Evolutionary conservation across 78 protist genomes (phyloP).

Genomic region (slime mould (Dictyostelium discoideum)): DNA sequence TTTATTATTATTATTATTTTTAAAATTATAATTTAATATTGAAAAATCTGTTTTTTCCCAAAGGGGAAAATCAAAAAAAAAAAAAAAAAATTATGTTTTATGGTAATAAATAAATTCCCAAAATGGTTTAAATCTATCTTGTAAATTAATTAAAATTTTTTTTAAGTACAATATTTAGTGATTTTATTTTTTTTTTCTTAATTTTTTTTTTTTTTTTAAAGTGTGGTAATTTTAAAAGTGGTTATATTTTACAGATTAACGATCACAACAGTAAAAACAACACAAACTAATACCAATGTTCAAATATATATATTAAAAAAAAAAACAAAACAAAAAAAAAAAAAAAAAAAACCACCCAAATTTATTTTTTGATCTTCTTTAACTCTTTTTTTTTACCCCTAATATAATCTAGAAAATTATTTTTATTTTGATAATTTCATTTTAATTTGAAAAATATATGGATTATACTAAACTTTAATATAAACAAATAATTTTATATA

Average conservation of each 20-base stretch:
- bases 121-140: background rate
- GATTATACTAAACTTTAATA: too few species aligned
- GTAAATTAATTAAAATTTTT: background rate
- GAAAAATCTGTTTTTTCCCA: background rate
- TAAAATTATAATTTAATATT: background rate
- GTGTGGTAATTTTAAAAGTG: background rate
- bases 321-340: background rate
- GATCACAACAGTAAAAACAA: slow-evolving; percentile 1
- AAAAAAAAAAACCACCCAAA: background rate
- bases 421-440: background rate
- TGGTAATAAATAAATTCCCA: background rate
- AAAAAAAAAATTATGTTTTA: background rate
- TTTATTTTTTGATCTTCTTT: background rate
- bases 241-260: background rate
- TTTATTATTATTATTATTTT: background rate
- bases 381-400: background rate
- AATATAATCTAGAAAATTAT: background rate
- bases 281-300: background rate
- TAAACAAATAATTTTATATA: too few species aligned
- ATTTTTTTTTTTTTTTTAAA: too few species aligned
- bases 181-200: too few species aligned
- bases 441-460: too few species aligned
- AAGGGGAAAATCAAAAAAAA: background rate
- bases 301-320: background rate
- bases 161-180: too few species aligned